These are phyloP conservation scores for Theobroma grandiflorum DNA, from an alignment of 441 rosid species.

Conservation along the genomic window DNA sequence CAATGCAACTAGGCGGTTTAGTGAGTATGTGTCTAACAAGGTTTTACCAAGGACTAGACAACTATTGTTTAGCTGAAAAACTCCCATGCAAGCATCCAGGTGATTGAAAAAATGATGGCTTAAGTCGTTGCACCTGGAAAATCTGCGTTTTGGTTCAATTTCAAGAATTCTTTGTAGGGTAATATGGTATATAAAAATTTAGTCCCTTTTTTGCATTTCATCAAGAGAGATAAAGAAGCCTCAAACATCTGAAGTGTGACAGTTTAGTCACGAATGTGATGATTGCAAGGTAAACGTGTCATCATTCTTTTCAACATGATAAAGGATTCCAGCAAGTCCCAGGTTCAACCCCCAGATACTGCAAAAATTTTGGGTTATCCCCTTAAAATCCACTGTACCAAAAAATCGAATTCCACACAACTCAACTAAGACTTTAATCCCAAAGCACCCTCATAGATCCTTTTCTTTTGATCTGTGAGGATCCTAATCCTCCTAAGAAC, in stretches of 20 bases:
- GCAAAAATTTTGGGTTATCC: neutral
- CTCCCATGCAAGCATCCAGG: neutral
- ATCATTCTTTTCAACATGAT: neutral
- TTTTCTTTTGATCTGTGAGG: neutral
- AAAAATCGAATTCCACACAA: neutral
- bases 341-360: conserved; percentile 1
- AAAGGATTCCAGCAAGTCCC: neutral
- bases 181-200: neutral
- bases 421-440: neutral
- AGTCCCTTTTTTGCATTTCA: neutral
- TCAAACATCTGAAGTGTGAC: neutral
- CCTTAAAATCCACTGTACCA: neutral
- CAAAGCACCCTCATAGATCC: neutral
- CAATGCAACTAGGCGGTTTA: neutral
- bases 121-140: neutral
- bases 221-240: neutral
- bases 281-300: neutral
- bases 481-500: neutral
- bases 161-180: neutral
- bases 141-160: neutral
- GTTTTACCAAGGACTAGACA: neutral
- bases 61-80: neutral
- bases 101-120: neutral
- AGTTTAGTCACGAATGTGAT: neutral
- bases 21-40: neutral